Evolutionary conservation across 306 rosid species (phyloP).

Genomic region (Medicago lupulina): DNA sequence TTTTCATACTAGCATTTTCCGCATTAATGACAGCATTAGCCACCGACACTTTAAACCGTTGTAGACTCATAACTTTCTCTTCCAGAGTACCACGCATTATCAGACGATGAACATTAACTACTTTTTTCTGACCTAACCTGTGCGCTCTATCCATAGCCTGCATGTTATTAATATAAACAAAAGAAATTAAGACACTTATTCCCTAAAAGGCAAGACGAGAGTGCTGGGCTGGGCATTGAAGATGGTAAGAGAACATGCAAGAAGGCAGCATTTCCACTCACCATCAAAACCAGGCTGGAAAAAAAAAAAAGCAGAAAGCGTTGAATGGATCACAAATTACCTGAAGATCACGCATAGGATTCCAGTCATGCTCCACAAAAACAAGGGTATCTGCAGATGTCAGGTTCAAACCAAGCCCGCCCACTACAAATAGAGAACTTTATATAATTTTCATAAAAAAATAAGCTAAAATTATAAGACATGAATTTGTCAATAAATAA

Average conservation of each 20-base stretch:
- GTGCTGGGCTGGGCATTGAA: background rate
- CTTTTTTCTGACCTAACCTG: constrained; percentile 94
- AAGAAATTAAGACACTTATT: constrained; percentile 4
- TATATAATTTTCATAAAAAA: constrained; percentile 22
- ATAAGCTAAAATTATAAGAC: constrained; percentile 5
- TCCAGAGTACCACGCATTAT: constrained; percentile 99
- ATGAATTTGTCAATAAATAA: constrained; percentile 1
- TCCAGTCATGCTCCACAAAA: constrained; percentile 99
- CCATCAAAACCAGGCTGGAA: constrained; percentile 1
- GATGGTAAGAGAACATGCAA: background rate
- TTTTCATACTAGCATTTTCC: constrained; percentile 93
- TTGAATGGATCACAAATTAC: constrained; percentile 49
- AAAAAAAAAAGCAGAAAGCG: constrained; percentile 27
- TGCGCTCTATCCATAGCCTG: constrained; percentile 99
- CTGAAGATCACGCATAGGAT: constrained; percentile 99
- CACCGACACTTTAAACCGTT: constrained; percentile 83
- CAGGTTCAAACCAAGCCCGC: constrained; percentile 97
- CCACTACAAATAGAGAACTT: constrained; percentile 65
- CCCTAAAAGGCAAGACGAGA: constrained; percentile 3
- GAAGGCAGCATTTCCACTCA: constrained; percentile 11
- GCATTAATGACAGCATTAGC: constrained; percentile 97
- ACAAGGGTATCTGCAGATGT: constrained; percentile 96
- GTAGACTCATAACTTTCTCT: constrained; percentile 97
- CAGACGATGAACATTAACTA: constrained; percentile 92
- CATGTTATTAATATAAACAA: constrained; percentile 37